Evolutionary conservation across 352 stramenopile species (phyloP).

Genomic region (Albugo candida): DNA sequence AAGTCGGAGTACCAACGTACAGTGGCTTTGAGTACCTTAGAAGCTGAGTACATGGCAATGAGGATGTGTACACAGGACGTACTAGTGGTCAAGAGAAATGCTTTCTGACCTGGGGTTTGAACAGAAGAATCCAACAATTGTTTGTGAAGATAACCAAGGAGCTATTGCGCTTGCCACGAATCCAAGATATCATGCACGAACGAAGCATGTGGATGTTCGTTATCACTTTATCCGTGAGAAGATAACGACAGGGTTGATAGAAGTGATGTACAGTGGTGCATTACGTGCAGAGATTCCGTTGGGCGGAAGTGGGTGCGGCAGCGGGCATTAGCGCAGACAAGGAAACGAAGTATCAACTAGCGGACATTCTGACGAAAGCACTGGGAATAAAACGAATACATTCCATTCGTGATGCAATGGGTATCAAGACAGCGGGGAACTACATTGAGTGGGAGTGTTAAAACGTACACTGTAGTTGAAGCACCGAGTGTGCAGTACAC

Average conservation of each 20-base stretch:
- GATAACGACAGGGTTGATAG: neutral
- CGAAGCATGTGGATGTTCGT: conserved; percentile 4
- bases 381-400: conserved; percentile 1
- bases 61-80: neutral
- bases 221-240: conserved; percentile 7
- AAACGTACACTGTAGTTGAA: too few relatives aligned
- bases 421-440: too few relatives aligned
- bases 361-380: conserved; percentile 6
- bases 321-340: too few relatives aligned
- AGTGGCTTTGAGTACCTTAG: conserved; percentile 7
- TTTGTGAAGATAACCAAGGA: conserved; percentile 5
- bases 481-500: too few relatives aligned
- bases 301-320: neutral
- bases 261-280: conserved; percentile 2
- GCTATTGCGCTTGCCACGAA: conserved; percentile 5
- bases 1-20: conserved; percentile 10
- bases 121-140: neutral
- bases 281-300: too few relatives aligned
- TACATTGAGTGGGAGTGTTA: too few relatives aligned
- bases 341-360: neutral
- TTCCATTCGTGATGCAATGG: neutral
- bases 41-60: neutral
- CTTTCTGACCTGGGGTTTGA: neutral
- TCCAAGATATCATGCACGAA: conserved; percentile 3
- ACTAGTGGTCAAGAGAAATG: neutral